Conservation (phyloP, 148 eudicot species). For the Vaccinium myrtillus region DNA sequence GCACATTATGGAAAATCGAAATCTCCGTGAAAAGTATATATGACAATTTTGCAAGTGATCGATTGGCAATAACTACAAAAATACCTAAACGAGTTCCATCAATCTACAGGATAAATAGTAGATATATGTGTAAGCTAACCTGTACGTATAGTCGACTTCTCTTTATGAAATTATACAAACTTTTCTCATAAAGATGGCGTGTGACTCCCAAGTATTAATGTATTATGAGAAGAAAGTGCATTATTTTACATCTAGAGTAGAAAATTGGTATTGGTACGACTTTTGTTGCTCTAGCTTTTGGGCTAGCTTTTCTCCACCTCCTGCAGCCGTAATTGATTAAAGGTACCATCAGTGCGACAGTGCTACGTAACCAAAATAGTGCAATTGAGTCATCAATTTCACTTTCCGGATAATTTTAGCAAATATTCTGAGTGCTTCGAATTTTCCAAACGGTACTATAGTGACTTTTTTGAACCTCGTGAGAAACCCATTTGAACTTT, state of each 20-base stretch:
- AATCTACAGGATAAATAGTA: neutral
- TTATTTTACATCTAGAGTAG: neutral
- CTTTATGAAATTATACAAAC: neutral
- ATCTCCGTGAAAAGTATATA: neutral
- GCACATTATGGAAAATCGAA: too few relatives aligned
- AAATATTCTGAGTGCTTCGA: too few relatives aligned
- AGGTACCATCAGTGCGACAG: neutral
- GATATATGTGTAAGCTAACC: too few relatives aligned
- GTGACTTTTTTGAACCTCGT: too few relatives aligned
- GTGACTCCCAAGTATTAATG: neutral
- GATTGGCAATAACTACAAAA: neutral
- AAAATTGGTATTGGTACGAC: neutral
- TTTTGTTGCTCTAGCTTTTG: neutral
- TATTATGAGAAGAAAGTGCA: neutral
- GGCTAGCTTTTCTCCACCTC: neutral
- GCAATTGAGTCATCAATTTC: too few relatives aligned
- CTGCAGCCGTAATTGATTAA: neutral
- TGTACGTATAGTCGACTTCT: too few relatives aligned
- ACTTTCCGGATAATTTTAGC: too few relatives aligned
- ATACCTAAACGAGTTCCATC: neutral
- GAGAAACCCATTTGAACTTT: too few relatives aligned
- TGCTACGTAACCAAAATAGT: too few relatives aligned
- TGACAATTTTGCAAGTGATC: neutral
- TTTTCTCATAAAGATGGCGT: neutral
- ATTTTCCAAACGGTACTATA: too few relatives aligned